Conservation (phyloP, 2,329 filamentous ascomycete species). For the Fusarium buxicola region DNA sequence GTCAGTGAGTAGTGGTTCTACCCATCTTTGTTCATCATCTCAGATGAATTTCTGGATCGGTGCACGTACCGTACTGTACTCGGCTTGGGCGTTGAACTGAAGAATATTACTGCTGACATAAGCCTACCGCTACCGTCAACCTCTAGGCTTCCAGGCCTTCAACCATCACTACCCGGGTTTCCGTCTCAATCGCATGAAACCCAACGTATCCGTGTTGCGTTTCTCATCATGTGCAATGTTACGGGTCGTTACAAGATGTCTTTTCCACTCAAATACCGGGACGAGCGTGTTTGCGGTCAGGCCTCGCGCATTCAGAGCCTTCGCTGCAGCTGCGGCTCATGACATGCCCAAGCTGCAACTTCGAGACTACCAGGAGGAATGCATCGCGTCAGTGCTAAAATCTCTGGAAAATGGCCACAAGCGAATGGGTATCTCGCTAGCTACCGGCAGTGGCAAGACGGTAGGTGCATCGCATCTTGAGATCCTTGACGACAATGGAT, state of each 20-base stretch:
- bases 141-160: background rate
- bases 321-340: constrained; percentile 37
- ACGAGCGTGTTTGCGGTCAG: constrained; percentile 17
- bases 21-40: constrained; percentile 14
- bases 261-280: constrained; percentile 37
- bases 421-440: constrained; percentile 84
- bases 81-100: background rate
- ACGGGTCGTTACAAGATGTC: constrained; percentile 46
- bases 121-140: constrained; percentile 5
- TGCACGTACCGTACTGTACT: no score
- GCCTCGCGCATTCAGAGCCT: constrained; percentile 34
- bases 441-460: constrained; percentile 91
- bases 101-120: constrained; percentile 37
- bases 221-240: constrained; percentile 54
- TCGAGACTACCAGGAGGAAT: constrained; percentile 90
- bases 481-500: background rate
- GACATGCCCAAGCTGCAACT: constrained; percentile 64
- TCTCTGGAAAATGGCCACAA: constrained; percentile 79
- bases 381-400: constrained; percentile 81
- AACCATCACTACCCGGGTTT: constrained; percentile 9
- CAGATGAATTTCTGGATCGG: constrained; percentile 11
- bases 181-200: constrained; percentile 19
- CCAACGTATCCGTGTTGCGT: constrained; percentile 12
- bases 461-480: constrained; percentile 57
- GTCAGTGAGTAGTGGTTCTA: constrained; percentile 8